These are phyloP conservation scores for Neurospora intermedia DNA, from an alignment of 495 filamentous ascomycete genomes.

Conservation along the genomic window DNA sequence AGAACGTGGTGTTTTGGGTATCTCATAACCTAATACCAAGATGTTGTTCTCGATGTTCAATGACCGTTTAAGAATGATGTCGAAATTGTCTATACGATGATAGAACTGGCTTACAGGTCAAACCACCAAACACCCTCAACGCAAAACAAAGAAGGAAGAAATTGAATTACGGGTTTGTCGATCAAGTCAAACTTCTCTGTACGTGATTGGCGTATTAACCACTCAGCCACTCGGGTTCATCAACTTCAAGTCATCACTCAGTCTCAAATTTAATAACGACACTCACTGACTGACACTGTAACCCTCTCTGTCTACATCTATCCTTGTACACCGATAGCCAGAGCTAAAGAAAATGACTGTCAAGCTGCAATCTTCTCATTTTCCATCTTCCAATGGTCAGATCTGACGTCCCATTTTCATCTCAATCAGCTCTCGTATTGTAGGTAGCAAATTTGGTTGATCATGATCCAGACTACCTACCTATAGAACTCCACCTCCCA, in stretches of 20 bases:
- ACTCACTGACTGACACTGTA: background rate
- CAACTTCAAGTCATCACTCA: background rate
- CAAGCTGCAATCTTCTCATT: background rate
- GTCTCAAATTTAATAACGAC: background rate
- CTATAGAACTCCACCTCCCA: background rate
- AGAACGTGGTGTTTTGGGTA: background rate
- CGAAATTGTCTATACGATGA: background rate
- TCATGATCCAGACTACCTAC: background rate
- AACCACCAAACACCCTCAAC: background rate
- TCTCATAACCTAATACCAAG: background rate
- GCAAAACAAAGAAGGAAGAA: background rate
- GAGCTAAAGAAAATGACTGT: background rate
- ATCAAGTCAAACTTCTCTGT: background rate
- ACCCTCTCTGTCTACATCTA: background rate
- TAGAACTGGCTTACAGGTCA: background rate
- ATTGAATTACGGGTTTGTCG: background rate
- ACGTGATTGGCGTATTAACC: background rate
- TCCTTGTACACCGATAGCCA: background rate
- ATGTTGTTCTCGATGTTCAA: background rate
- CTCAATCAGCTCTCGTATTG: background rate
- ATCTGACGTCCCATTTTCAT: background rate
- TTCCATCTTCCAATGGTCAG: background rate
- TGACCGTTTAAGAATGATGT: background rate
- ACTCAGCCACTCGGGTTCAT: background rate
- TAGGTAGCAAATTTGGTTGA: background rate